phyloP scores from a whole-genome alignment of 2,329 filamentous ascomycete species.

The Mollisia scopiformis region DNA sequence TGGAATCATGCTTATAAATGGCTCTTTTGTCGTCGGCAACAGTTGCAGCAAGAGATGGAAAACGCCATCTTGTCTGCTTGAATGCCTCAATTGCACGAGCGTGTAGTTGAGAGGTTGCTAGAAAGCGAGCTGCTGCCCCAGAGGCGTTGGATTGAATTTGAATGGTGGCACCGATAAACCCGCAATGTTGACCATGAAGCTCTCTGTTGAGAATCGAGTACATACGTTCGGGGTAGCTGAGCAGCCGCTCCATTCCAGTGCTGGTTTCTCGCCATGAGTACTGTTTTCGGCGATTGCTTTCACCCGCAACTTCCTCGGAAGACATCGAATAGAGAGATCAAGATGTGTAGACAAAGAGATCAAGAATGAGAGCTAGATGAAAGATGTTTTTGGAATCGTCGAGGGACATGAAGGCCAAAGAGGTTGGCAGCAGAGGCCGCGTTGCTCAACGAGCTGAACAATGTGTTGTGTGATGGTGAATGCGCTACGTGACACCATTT shows the following conservation, averaged over 20 bases:
- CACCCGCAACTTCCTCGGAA: background rate
- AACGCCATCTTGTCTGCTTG: constrained; percentile 5
- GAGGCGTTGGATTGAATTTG: background rate
- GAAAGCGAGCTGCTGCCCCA: no score
- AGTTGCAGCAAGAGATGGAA: constrained; percentile 7
- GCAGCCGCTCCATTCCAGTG: constrained; percentile 3
- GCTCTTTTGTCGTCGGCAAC: constrained; percentile 4
- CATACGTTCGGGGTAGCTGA: constrained; percentile 14
- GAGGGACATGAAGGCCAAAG: no score
- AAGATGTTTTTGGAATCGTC: no score
- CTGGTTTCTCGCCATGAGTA: background rate
- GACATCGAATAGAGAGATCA: background rate
- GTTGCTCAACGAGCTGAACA: no score
- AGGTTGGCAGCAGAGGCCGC: no score
- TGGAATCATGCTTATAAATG: constrained; percentile 5
- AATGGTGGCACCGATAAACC: constrained; percentile 11
- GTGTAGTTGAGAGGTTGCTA: background rate
- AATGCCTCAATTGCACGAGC: constrained; percentile 3
- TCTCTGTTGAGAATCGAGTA: constrained; percentile 14
- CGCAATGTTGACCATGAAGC: constrained; percentile 15
- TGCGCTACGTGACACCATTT: no score
- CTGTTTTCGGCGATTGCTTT: background rate
- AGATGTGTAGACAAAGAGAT: background rate
- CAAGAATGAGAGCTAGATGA: no score
- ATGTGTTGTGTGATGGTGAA: no score